phyloP scores from a whole-genome alignment of 352 stramenopile species.

The Phytophthora meadii region DNA sequence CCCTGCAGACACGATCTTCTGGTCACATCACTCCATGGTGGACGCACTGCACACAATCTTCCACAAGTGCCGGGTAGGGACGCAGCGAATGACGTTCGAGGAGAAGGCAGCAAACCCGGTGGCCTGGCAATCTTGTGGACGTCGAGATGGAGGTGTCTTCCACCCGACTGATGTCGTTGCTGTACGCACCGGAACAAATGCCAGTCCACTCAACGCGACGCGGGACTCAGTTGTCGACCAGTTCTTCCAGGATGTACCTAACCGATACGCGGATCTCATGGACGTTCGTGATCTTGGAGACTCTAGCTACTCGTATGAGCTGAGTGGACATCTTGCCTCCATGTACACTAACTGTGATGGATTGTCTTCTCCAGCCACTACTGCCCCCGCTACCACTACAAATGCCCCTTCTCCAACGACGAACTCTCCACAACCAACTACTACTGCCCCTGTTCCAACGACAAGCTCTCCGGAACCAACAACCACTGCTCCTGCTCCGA shows the following conservation, averaged over 20 bases:
- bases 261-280: slow-evolving; percentile 43
- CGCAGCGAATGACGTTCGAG: slow-evolving; percentile 37
- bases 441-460: background rate
- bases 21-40: slow-evolving; percentile 66
- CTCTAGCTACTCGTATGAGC: slow-evolving; percentile 58
- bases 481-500: slow-evolving; percentile 3
- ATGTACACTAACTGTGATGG: slow-evolving; percentile 42
- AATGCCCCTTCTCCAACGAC: too few species aligned
- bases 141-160: too few species aligned
- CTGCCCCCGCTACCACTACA: slow-evolving; percentile 11
- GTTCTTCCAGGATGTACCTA: slow-evolving; percentile 37
- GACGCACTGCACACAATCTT: slow-evolving; percentile 66
- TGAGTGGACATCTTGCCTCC: slow-evolving; percentile 35
- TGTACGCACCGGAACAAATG: slow-evolving; percentile 38
- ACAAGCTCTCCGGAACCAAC: slow-evolving; percentile 8
- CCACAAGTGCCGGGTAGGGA: slow-evolving; percentile 62
- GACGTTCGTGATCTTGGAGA: slow-evolving; percentile 40
- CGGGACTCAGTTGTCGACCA: slow-evolving; percentile 38
- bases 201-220: slow-evolving; percentile 28
- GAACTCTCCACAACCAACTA: slow-evolving; percentile 9
- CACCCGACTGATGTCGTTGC: too few species aligned
- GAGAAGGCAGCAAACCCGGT: slow-evolving; percentile 48
- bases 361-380: slow-evolving; percentile 1
- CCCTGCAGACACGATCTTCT: slow-evolving; percentile 67
- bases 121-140: background rate